Evolutionary conservation across 306 rosid species (phyloP), one percentile per base, ranked within the genome.

Genomic region (Cicer yamashitae): DNA sequence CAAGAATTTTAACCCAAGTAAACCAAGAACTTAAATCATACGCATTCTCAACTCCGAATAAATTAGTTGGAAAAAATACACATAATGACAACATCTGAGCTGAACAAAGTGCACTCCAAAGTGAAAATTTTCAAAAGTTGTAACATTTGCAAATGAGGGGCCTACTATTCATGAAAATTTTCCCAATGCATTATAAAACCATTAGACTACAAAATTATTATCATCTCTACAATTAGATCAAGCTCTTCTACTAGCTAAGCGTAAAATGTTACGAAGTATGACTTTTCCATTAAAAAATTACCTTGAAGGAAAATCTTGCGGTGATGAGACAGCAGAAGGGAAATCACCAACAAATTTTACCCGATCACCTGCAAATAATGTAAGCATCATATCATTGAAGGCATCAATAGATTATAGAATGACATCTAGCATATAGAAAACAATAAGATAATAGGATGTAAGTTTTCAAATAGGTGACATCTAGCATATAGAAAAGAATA

Each of bases 311-410:
- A 76, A 82, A 79, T 53, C 85, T 53, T 82, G 89, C 17, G 81
- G 76, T 5, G 89, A 18, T 9, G 92, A 58, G 76, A 76, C 75
- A 11, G 76, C 20, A 30, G 88, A 82, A 82, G 93, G 78, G 60
- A 83, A 6, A 6, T 87, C 59, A 69, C 98, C 99, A 46, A 96
- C 87, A 82, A 81, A 96, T 84, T 84, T 96, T 39, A 96, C 99
- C 63, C 92, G 84, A 80, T 92, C 99, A 75, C 99, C 99, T 96
- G 86, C 80, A 87, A 70, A 72, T 74, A 77, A 66, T 44, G 65
- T 17, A 83, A 61, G 58, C 73, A 59, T 3, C n/a, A 66, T 73
- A 18, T 30, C 75, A 53, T 25, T 52, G 47, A 38, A 52, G 44
- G 11, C 62, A 37, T 39, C 65, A 46, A 25, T 54, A 58, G 30